Evolutionary conservation across 2,329 filamentous ascomycete species (phyloP).

Genomic region (Neurospora sp.): DNA sequence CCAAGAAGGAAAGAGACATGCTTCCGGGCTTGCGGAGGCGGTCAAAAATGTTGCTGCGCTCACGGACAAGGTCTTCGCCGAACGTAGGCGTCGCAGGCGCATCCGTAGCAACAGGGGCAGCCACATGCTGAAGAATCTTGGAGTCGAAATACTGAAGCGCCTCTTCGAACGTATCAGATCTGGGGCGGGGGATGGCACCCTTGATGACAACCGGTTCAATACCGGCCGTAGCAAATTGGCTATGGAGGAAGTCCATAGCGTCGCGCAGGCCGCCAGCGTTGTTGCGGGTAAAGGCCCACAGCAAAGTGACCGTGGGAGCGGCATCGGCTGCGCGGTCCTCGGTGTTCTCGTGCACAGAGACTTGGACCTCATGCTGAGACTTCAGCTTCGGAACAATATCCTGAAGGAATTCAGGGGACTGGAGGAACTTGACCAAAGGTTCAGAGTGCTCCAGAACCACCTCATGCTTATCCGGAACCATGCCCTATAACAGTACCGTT

Average conservation of each 20-base stretch:
- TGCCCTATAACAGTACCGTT: constrained; percentile 47
- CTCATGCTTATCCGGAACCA: constrained; percentile 95
- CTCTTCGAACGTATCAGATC: constrained; percentile 97
- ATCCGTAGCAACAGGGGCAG: constrained; percentile 68
- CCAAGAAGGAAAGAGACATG: constrained; percentile 92
- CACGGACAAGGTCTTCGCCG: constrained; percentile 66
- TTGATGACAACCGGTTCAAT: constrained; percentile 82
- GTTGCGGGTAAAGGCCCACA: constrained; percentile 87
- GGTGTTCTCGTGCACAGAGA: constrained; percentile 58
- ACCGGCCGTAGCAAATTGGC: constrained; percentile 75
- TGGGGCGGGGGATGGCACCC: constrained; percentile 92
- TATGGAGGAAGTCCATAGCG: constrained; percentile 87
- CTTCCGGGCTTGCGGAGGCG: constrained; percentile 88
- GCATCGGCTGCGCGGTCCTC: constrained; percentile 49
- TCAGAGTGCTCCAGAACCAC: constrained; percentile 69
- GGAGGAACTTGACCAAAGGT: constrained; percentile 70
- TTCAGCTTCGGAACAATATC: constrained; percentile 79
- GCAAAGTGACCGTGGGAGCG: constrained; percentile 49
- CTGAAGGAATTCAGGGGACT: constrained; percentile 68
- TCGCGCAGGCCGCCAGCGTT: constrained; percentile 92
- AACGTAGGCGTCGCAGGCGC: constrained; percentile 83
- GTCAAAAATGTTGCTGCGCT: constrained; percentile 79
- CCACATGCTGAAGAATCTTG: constrained; percentile 88
- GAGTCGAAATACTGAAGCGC: constrained; percentile 95
- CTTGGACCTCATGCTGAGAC: constrained; percentile 83